Evolutionary conservation across 2,329 filamentous ascomycete genomes (phyloP), one percentile per base, ranked within the genome.

Genomic region (Fusarium equiseti): DNA sequence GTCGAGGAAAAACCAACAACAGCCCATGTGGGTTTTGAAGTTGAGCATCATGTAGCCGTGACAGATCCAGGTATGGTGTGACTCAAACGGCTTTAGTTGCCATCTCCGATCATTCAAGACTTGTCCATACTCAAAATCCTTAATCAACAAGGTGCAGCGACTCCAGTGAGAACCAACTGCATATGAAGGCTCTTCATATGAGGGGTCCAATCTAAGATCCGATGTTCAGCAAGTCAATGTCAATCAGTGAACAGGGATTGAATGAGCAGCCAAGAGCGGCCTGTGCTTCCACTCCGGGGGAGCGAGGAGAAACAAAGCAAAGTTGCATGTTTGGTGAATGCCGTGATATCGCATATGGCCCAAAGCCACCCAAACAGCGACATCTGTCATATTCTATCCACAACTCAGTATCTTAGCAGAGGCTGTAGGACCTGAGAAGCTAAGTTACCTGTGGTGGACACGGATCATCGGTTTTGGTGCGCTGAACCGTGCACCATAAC

Each of bases 401-500:
- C 48, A 46, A 59, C 43, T 56, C 49, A 60, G 42, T 61, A 61
- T 64, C 60, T 60, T 35, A 44, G n/a, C 24, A 65, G 45, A 42
- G 10, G 38, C 27, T 53, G 50, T 66, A 65, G 53, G 60, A 65
- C 60, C 45, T 65, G 26, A 50, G 22, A 44, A 20, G 16, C 26
- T 45, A 32, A 35, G 32, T 35, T 9, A 38, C 35, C 35, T 38
- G 29, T 32, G 29, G 24, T 50, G 59, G 52, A 32, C 62, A 70
- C 63, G 63, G 66, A 68, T 71, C 60, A 59, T 72, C 63, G 62
- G 63, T 64, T 52, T 69, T 64, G 59, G 66, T 68, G 66, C 43
- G 70, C 73, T 74, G 74, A 69, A 70, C 71, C 60, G 72, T 76
- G 74, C 70, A 59, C 69, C 66, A 61, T 70, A 65, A 65, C 62